These are phyloP conservation scores for Sclerotinia spermophila DNA, from an alignment of 2,329 filamentous ascomycete genomes.

Conservation along the genomic window DNA sequence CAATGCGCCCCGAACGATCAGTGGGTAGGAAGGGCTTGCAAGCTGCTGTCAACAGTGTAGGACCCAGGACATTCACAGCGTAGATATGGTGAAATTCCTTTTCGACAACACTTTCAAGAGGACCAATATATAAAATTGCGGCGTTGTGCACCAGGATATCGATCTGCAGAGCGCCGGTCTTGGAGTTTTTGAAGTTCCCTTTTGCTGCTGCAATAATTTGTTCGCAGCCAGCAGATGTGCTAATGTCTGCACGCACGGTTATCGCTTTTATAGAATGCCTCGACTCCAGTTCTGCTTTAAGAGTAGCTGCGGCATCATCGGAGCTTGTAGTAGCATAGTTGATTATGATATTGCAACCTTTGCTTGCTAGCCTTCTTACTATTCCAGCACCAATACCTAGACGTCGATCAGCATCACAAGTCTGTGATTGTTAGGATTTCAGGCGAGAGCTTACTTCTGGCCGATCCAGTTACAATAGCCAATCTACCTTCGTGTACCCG, in stretches of 20 bases:
- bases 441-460: conserved; percentile 55
- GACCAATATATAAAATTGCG: conserved; percentile 62
- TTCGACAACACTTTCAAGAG: conserved; percentile 55
- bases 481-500: conserved; percentile 58
- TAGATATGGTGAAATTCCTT: conserved; percentile 68
- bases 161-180: conserved; percentile 57
- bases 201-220: conserved; percentile 54
- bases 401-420: conserved; percentile 10
- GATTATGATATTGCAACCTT: conserved; percentile 58
- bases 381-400: conserved; percentile 64
- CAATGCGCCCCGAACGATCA: conserved; percentile 61
- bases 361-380: conserved; percentile 62
- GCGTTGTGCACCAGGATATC: conserved; percentile 87
- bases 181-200: conserved; percentile 16
- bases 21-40: conserved; percentile 62
- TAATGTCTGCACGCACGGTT: conserved; percentile 65
- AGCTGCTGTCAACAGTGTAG: conserved; percentile 70
- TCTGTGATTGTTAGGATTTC: conserved; percentile 7
- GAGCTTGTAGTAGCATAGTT: conserved; percentile 62
- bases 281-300: conserved; percentile 50
- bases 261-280: conserved; percentile 57
- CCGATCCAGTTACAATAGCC: conserved; percentile 72
- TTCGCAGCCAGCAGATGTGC: conserved; percentile 54
- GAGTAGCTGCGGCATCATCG: conserved; percentile 46
- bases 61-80: conserved; percentile 75